A percentile compares a stretch with the other conserved stretches of the same genome.
These are phyloP conservation scores for Prinsepia uniflora DNA, from an alignment of 306 rosid species.

Conservation along the genomic window DNA sequence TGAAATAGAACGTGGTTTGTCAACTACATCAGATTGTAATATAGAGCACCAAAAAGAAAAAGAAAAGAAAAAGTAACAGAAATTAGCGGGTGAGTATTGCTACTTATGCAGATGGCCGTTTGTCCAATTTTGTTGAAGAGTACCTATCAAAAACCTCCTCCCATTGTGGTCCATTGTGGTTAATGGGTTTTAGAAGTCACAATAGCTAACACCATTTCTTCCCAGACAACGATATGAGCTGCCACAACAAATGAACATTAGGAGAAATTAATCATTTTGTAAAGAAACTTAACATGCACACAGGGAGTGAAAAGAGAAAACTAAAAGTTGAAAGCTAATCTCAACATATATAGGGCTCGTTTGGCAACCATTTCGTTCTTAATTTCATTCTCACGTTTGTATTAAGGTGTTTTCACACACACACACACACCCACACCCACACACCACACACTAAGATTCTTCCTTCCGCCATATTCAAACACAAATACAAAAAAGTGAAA, in stretches of 20 bases:
- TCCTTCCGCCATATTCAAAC: too few species aligned
- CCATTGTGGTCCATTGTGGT: background rate
- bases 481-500: too few species aligned
- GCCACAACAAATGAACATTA: conserved; percentile 25
- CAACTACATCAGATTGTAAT: conserved; percentile 1
- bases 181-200: conserved; percentile 18
- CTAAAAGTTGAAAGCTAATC: background rate
- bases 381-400: too few species aligned
- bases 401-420: too few species aligned
- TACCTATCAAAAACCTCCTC: conserved; percentile 11
- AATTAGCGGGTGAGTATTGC: background rate
- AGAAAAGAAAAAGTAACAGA: background rate
- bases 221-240: conserved; percentile 62
- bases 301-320: background rate
- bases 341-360: background rate
- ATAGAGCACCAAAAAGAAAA: conserved; percentile 8
- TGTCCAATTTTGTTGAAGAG: background rate
- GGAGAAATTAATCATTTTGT: conserved; percentile 2
- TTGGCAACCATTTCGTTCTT: too few species aligned
- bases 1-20: background rate
- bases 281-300: background rate
- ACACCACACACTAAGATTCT: too few species aligned
- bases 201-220: conserved; percentile 34
- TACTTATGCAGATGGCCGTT: conserved; percentile 8
- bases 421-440: too few species aligned